Conservation (phyloP, 73 alveolate species). For the Stentor roeselii region DNA sequence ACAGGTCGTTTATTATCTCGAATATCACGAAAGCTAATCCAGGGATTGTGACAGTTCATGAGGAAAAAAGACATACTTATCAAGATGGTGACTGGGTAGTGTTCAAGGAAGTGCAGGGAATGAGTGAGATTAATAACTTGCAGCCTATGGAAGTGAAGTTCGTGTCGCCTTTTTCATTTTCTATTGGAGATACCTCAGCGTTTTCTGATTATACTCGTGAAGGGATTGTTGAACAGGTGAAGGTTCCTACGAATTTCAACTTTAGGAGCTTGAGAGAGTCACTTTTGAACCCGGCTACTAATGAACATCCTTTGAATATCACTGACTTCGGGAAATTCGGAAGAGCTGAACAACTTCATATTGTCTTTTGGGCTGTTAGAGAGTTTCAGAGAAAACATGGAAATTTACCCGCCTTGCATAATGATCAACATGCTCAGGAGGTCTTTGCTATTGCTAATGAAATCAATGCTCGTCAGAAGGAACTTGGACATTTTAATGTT, state of each 20-base stretch:
- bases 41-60: constrained; percentile 11
- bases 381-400: constrained; percentile 52
- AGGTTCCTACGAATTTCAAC: constrained; percentile 57
- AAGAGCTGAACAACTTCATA: constrained; percentile 38
- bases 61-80: background rate
- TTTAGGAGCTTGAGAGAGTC: background rate
- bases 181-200: constrained; percentile 81
- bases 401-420: constrained; percentile 52
- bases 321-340: background rate
- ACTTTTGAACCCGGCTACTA: background rate
- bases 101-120: constrained; percentile 29
- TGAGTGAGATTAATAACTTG: constrained; percentile 24
- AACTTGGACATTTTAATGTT: no score
- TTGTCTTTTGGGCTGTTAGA: constrained; percentile 48
- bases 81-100: constrained; percentile 22
- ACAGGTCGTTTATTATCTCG: background rate
- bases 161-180: background rate
- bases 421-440: constrained; percentile 52
- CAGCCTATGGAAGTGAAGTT: background rate
- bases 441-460: constrained; percentile 45
- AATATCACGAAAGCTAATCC: constrained; percentile 17
- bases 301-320: background rate
- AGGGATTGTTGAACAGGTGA: constrained; percentile 93
- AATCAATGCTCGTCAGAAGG: constrained; percentile 48
- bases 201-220: constrained; percentile 85